Base-by-base conservation (phyloP, 2,329 filamentous ascomycete genomes). In the Cercospora beticola region DNA sequence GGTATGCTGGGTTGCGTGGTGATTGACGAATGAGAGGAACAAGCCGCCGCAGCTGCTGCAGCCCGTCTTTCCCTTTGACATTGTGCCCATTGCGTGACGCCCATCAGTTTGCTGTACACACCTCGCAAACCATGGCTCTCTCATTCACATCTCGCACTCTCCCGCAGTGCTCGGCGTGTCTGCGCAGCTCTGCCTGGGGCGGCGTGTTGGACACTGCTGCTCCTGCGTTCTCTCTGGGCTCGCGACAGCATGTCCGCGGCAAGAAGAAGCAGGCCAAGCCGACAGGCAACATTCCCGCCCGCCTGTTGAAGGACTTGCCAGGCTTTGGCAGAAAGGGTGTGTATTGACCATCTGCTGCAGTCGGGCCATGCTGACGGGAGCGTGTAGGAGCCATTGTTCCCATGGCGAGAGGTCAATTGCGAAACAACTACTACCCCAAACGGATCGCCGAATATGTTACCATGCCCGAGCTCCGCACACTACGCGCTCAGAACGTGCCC, bases 361-460 rank as follows among this genome's bases (percentile, higher is more conserved):
- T 36, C 9, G n/a, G 31, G 28, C 28, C 23, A 52, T 46, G 33
- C 61, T 68, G 57, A 64, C 58, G 14, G n/a, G 14, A 4, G 65
- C 57, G n/a, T 40, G 28, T 70, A 88, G 86, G 86, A 69, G 77
- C 83, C 18, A 82, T 87, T 68, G 79, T 88, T 21, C 83, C 85
- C 33, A 79, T 87, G 52, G 77, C 83, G n/a, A 77, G 79, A 16
- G 83, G 86, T 23, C 78, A 81, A 43, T 87, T 88, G 85, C 81
- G 86, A 71, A 87, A 86, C 74, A 76, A 78, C 64, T 86, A 83
- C 83, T 87, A 84, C 71, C 86, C 85, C 3, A 76, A 76, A 54
- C 78, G 81, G 67, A 78, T 83, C 70, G 86, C 86, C 70, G 81
- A 84, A 74, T 88, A 88, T 76, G 79, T 86, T 23, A 82, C 84